Percentiles rank a stretch among this genome's conserved stretches.
Conservation (phyloP, 1,284 basidiomycete species). For the Wolfiporia cocos region DNA sequence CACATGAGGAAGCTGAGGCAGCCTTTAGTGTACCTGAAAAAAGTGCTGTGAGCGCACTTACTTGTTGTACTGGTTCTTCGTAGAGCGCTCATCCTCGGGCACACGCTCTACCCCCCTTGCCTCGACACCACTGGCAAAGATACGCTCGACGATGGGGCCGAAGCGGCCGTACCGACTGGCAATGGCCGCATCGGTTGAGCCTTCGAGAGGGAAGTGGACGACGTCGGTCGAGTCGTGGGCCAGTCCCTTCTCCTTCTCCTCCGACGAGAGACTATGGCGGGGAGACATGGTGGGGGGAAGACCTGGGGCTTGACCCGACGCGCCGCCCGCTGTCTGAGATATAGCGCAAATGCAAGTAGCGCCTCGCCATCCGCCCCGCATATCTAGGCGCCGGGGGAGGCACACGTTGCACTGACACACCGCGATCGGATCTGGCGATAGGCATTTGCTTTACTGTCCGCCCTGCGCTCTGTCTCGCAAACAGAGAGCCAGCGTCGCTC, state of each 20-base stretch:
- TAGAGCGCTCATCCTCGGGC: conserved; percentile 40
- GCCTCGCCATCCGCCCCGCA: not conserved
- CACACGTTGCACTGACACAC: not conserved
- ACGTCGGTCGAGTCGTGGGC: conserved; percentile 5
- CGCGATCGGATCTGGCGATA: conserved; percentile 1
- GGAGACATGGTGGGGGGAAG: conserved; percentile 13
- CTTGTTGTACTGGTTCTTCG: conserved; percentile 45
- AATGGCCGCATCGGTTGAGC: conserved; percentile 28
- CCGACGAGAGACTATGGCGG: conserved; percentile 8
- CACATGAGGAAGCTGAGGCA: conserved; percentile 39
- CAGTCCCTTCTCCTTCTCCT: conserved; percentile 22
- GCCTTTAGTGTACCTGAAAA: not conserved
- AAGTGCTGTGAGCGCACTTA: conserved; percentile 15
- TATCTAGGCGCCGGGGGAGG: conserved; percentile 10
- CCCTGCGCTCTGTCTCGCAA: no score
- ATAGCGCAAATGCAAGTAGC: not conserved
- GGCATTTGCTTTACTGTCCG: not conserved
- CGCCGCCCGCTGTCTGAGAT: not conserved
- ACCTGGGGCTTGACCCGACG: not conserved
- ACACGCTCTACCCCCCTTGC: conserved; percentile 47
- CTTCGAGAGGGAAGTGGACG: conserved; percentile 9
- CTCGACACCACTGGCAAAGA: conserved; percentile 42
- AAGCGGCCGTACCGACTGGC: conserved; percentile 31
- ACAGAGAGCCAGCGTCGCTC: no score
- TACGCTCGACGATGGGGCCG: conserved; percentile 30